Conservation (phyloP, 169 alveolate species). For the Plasmodium berghei region DNA sequence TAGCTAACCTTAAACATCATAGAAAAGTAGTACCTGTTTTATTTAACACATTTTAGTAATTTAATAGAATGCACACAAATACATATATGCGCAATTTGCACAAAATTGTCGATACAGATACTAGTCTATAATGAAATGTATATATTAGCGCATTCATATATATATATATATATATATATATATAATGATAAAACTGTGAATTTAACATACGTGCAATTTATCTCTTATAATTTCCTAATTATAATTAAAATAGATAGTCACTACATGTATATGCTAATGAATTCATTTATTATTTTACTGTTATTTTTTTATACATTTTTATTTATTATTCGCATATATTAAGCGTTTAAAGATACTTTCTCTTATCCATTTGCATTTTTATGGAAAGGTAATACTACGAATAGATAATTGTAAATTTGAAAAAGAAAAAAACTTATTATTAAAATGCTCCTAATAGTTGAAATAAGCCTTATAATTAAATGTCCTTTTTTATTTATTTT, state of each 20-base stretch:
- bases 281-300: too few species aligned
- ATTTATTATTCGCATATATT: too few species aligned
- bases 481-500: constrained; percentile 7
- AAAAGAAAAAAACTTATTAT: too few species aligned
- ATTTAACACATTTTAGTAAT: constrained; percentile 19
- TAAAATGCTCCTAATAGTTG: too few species aligned
- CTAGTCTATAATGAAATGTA: not conserved
- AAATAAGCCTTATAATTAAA: not conserved
- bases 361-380: too few species aligned
- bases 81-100: not conserved
- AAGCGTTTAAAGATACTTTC: too few species aligned
- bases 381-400: too few species aligned
- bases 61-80: not conserved
- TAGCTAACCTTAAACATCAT: constrained; percentile 1
- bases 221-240: constrained; percentile 11
- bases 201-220: not conserved
- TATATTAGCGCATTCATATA: not conserved
- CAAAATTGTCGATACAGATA: not conserved
- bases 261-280: too few species aligned
- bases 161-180: not conserved
- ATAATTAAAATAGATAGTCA: not conserved
- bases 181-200: not conserved
- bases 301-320: too few species aligned
- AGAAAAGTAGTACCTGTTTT: constrained; percentile 15
- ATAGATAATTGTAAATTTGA: too few species aligned